Evolutionary conservation across 2,329 filamentous ascomycete genomes (phyloP), one percentile per base, ranked within the genome.

Genomic region (Aureobasidium mangrovei): DNA sequence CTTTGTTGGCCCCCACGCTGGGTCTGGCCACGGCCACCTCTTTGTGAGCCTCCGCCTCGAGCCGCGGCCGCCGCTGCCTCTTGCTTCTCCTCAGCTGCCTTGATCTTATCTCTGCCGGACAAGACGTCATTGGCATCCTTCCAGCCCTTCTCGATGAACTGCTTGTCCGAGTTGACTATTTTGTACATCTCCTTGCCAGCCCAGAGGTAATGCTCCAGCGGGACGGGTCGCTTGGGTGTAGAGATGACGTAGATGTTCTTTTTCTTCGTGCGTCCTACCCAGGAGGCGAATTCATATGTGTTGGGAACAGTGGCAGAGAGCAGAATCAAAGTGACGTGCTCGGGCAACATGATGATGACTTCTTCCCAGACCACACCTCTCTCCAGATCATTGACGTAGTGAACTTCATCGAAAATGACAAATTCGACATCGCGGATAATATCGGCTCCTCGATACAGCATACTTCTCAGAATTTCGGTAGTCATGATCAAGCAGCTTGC

Each of bases 191-290:
- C 82, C 69, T 96, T 97, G 56, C 85, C 86, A 4, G 90, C 91
- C 93, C 93, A 98, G 1, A 98, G 77, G 64, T 91, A 98, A 68
- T 98, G 93, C 64, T 98, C 93, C 2, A 98, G 74, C 0, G 93
- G 93, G 0, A 98, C 89, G 0, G 93, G 93, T 56, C 93, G 82
- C 70, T 98, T 98, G 0, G 91, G 85, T 0, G 93, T 98, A 0
- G 93, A 97, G 54, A 98, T 98, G 62, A 98, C 93, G 67, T 97
- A 98, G 33, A 98, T 97, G 64, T 98, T 88, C 71, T 96, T 97
- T 72, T 95, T 91, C 73, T 98, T 98, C 0, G 93, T 98, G 48
- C 93, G 81, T 8, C 93, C 93, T 27, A 98, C 91, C 93, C 93
- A 98, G 0, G 91, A 97, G 1, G 93, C 93, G 64, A 98, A 98